These are phyloP conservation scores for Parastagonospora nodorum DNA, from an alignment of 2,329 filamentous ascomycete genomes.

Conservation along the genomic window DNA sequence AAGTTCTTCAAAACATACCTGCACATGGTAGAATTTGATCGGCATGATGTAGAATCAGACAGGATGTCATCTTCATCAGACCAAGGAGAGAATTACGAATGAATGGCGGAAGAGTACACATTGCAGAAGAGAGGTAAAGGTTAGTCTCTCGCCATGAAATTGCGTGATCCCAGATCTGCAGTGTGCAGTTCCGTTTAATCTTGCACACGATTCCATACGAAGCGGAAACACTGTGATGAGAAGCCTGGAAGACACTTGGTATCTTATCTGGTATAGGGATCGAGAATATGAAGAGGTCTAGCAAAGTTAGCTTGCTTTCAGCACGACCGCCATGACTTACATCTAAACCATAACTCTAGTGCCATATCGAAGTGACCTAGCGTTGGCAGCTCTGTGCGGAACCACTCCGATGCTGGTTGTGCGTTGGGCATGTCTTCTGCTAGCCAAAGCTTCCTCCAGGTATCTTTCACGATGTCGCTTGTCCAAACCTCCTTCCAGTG, in stretches of 20 bases:
- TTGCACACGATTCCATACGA: conserved; percentile 67
- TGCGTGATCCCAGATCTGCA: conserved; percentile 68
- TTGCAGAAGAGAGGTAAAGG: conserved; percentile 47
- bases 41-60: conserved; percentile 57
- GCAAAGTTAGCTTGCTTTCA: conserved; percentile 13
- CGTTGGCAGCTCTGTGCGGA: conserved; percentile 52
- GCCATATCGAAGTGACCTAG: conserved; percentile 54
- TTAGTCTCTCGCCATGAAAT: conserved; percentile 65
- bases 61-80: conserved; percentile 48
- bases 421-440: conserved; percentile 50
- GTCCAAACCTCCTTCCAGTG: conserved; percentile 56
- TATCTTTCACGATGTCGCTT: conserved; percentile 53
- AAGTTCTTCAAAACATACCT: conserved; percentile 18
- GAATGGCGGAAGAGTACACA: conserved; percentile 49
- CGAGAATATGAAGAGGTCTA: conserved; percentile 60
- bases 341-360: conserved; percentile 54
- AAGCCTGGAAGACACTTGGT: conserved; percentile 66
- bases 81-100: conserved; percentile 48
- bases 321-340: conserved; percentile 20
- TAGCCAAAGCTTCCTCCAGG: conserved; percentile 55
- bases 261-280: conserved; percentile 61
- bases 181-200: conserved; percentile 62
- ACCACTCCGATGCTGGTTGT: conserved; percentile 51
- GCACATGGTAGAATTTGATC: conserved; percentile 55
- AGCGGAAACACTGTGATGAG: conserved; percentile 65